A percentile compares a stretch with the other conserved stretches of the same genome.
phyloP scores from a whole-genome alignment of 2,329 filamentous ascomycete species.

The Hawksworthiomyces lignivorus region DNA sequence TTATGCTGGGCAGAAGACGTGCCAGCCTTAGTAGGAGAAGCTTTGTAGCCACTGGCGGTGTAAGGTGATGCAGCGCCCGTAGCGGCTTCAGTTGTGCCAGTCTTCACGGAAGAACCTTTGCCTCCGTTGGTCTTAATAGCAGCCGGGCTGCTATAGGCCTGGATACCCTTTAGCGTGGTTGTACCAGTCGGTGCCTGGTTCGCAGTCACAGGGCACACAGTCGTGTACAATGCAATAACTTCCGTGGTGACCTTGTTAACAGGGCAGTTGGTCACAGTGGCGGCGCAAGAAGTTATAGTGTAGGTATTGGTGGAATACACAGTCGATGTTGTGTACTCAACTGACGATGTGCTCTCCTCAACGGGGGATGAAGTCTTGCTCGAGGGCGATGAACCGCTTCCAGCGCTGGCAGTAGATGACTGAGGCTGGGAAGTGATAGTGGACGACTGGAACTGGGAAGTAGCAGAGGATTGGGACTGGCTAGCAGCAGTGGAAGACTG shows the following conservation, averaged over 20 bases:
- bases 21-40: no score
- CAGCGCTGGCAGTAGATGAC: neutral
- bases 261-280: slow-evolving; percentile 16
- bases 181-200: neutral
- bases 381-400: neutral
- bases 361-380: neutral
- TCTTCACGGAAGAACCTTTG: no score
- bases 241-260: slow-evolving; percentile 18
- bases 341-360: no score
- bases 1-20: neutral
- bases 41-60: no score
- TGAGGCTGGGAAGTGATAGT: neutral
- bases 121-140: neutral
- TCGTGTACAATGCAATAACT: slow-evolving; percentile 26
- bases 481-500: neutral
- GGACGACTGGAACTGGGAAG: neutral
- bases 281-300: slow-evolving; percentile 15
- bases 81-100: no score
- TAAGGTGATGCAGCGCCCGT: no score
- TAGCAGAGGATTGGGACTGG: neutral
- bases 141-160: neutral
- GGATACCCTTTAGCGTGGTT: neutral
- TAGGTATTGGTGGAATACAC: slow-evolving; percentile 21
- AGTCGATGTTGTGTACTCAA: slow-evolving; percentile 11
- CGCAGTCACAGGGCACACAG: slow-evolving; percentile 31